Evolutionary conservation across 352 stramenopile genomes (phyloP), one percentile per base, ranked within the genome.

Genomic region (Pilasporangium apinafurcum): DNA sequence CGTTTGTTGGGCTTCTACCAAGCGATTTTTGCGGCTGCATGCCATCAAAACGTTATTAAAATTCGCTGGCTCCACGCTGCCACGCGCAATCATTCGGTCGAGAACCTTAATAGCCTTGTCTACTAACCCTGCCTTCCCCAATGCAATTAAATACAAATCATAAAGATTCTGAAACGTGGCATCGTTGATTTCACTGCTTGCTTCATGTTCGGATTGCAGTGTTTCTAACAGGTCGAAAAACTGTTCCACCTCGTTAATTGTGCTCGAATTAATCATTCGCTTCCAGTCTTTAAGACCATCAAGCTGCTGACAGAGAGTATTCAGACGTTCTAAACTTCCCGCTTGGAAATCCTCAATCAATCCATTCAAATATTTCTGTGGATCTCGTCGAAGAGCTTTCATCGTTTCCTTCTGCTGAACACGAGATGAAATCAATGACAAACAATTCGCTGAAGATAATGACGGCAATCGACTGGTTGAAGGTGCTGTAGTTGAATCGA

Each of bases 31-130:
- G 18, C 61, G 64, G 14, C 62, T 65, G 21, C 69, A 78, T 30
- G 49, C 44, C 32, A 42, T 46, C 37, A 83, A 42, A 1, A 78
- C 49, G 21, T 48, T 56, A 36, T 78, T 65, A 22, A 80, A 73
- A 12, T 61, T 63, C 34, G 27, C 37, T 17, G 42, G 34, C 22
- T 41, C 55, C 14, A 55, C 66, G 0, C 16, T 44, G 22, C 25
- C 18, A 8, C 33, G 38, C 3, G 20, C 9, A 36, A 75, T 59
- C 44, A 83, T 62, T 26, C 60, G 44, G 24, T 80, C 48, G 17
- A 83, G n/a, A 40, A 71, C 25, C 13, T 16, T 26, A 17, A 79
- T 10, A 62, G 28, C 22, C 53, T 63, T 25, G 65, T 31, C 10
- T 53, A 73, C 17, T 45, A 21, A 43, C 17, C 33, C 28, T 17